phyloP scores from a whole-genome alignment of 1,139 yeast genomes.

The Taphrina deformans region DNA sequence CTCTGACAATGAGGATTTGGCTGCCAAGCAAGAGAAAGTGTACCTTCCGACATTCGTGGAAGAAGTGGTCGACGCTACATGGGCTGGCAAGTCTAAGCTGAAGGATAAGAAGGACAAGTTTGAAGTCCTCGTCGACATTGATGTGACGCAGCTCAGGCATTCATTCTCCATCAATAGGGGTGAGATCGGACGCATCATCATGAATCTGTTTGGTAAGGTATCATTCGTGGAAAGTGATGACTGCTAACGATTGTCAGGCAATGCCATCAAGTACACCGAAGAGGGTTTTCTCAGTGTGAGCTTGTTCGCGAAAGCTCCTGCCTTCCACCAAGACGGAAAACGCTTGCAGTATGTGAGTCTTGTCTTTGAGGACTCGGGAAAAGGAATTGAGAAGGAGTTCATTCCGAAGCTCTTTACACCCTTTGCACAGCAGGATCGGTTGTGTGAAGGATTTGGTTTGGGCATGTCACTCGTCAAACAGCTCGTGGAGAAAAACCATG shows the following conservation, averaged over 20 bases:
- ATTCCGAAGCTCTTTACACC: constrained; percentile 77
- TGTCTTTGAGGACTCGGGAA: constrained; percentile 77
- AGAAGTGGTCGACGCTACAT: constrained; percentile 10
- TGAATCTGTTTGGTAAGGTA: constrained; percentile 66
- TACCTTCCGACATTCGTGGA: background rate
- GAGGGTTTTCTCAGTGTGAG: constrained; percentile 57
- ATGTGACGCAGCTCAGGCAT: constrained; percentile 5
- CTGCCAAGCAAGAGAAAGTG: background rate
- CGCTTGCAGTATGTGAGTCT: constrained; percentile 49
- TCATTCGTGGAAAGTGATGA: background rate
- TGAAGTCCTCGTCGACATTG: constrained; percentile 18
- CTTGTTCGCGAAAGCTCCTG: background rate
- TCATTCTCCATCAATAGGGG: constrained; percentile 10
- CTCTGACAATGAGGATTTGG: background rate
- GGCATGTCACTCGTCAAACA: constrained; percentile 26
- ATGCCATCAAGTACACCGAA: constrained; percentile 82
- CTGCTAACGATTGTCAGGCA: constrained; percentile 41
- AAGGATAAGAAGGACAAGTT: background rate
- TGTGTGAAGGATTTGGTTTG: constrained; percentile 55
- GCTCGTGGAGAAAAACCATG: constrained; percentile 18
- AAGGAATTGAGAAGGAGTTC: constrained; percentile 80
- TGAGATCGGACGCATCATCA: constrained; percentile 68
- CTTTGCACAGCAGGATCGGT: constrained; percentile 89
- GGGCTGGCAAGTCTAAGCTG: constrained; percentile 9
- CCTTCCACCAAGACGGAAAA: background rate